A percentile compares a stretch with the other conserved stretches of the same genome.
phyloP scores from a whole-genome alignment of 768 basidiomycete genomes.

The Boletus rufocinnamomeus region DNA sequence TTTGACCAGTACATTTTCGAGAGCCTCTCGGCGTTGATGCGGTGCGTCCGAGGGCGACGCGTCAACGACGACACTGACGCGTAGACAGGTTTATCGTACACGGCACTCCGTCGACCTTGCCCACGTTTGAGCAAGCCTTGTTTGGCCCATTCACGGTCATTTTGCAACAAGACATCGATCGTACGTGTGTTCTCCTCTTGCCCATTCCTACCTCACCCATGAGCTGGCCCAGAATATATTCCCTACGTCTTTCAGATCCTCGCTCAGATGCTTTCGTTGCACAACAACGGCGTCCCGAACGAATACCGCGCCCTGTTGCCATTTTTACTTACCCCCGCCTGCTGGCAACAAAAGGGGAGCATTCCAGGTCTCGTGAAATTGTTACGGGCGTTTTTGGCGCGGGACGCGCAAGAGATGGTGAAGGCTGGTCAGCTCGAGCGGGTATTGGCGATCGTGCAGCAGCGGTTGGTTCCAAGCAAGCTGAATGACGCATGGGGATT shows the following conservation, averaged over 20 bases:
- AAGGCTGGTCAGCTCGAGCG: slow-evolving; percentile 69
- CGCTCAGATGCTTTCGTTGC: slow-evolving; percentile 91
- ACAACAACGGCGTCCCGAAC: slow-evolving; percentile 61
- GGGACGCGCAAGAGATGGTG: slow-evolving; percentile 70
- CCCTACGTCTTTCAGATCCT: slow-evolving; percentile 98
- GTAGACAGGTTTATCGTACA: slow-evolving; percentile 75
- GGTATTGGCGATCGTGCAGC: slow-evolving; percentile 87
- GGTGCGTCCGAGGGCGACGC: slow-evolving; percentile 45
- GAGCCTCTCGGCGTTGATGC: slow-evolving; percentile 89
- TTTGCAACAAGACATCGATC: slow-evolving; percentile 90
- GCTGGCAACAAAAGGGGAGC: slow-evolving; percentile 94
- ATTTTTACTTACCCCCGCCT: slow-evolving; percentile 78
- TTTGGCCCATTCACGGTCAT: slow-evolving; percentile 89
- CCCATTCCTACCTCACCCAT: neutral
- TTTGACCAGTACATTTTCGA: slow-evolving; percentile 99
- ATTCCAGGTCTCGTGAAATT: slow-evolving; percentile 91
- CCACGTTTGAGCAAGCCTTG: slow-evolving; percentile 75
- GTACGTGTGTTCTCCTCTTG: slow-evolving; percentile 43
- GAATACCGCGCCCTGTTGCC: slow-evolving; percentile 80
- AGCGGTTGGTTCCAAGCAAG: slow-evolving; percentile 85
- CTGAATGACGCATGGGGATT: slow-evolving; percentile 90
- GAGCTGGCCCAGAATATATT: slow-evolving; percentile 67
- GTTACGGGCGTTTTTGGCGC: slow-evolving; percentile 77
- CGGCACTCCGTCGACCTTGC: slow-evolving; percentile 63
- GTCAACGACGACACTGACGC: neutral